phyloP scores from a whole-genome alignment of 768 basidiomycete genomes.

The Paxillus rubicundulus region DNA sequence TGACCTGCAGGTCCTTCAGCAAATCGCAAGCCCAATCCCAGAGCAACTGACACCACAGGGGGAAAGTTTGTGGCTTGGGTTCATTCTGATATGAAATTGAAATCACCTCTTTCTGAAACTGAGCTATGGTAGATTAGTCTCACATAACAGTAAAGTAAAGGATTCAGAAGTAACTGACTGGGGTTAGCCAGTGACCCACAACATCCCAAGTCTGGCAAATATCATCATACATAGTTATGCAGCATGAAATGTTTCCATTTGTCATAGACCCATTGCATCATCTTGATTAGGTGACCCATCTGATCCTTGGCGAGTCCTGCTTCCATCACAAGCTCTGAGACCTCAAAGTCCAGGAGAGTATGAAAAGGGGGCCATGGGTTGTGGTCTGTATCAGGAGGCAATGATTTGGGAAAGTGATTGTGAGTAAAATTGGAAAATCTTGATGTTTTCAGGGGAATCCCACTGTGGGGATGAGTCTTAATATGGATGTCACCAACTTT shows the following conservation, averaged over 20 bases:
- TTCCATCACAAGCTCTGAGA: conserved; percentile 26
- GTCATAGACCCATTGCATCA: conserved; percentile 8
- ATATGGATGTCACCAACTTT: conserved; percentile 21
- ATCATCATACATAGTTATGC: conserved; percentile 12
- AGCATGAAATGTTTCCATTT: conserved; percentile 15
- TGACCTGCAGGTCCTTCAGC: conserved; percentile 24
- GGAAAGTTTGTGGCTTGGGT: conserved; percentile 9
- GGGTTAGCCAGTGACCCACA: conserved; percentile 3
- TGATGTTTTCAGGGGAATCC: conserved; percentile 1
- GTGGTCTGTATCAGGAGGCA: conserved; percentile 4
- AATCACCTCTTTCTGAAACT: conserved; percentile 19
- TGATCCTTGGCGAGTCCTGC: conserved; percentile 17
- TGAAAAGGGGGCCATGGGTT: conserved; percentile 33
- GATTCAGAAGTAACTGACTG: conserved; percentile 1
- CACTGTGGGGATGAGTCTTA: conserved; percentile 21
- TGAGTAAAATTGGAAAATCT: conserved; percentile 16
- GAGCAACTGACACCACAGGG: conserved; percentile 20
- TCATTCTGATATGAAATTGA: conserved; percentile 14
- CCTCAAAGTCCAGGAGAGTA: conserved; percentile 29
- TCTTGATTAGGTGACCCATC: conserved; percentile 16
- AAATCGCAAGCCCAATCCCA: conserved; percentile 31
- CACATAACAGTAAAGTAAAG: not conserved
- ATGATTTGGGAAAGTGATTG: not conserved
- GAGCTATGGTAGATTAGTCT: not conserved
- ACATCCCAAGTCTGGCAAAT: conserved; percentile 21